These are phyloP conservation scores for Petasospora rhodanensis DNA, from an alignment of 1,139 yeast species.

Conservation along the genomic window DNA sequence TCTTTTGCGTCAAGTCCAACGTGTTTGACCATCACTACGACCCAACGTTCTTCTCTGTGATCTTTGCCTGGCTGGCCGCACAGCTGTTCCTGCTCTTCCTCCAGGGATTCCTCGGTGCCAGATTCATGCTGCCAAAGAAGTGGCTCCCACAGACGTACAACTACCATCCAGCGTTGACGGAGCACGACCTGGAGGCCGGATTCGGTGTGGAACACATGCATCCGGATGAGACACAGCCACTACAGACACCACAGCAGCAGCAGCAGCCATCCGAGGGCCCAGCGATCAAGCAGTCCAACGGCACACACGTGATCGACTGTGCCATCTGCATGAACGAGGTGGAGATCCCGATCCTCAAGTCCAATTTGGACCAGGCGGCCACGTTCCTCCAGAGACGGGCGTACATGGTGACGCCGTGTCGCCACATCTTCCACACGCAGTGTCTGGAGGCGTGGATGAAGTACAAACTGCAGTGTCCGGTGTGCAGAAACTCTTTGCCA, in stretches of 20 bases:
- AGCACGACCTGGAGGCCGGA: conserved; percentile 61
- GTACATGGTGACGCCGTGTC: conserved; percentile 91
- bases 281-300: conserved; percentile 23
- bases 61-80: conserved; percentile 46
- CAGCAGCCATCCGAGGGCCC: conserved; percentile 17
- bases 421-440: conserved; percentile 81
- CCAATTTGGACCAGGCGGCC: conserved; percentile 28
- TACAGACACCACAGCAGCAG: conserved; percentile 5
- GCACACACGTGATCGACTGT: conserved; percentile 53
- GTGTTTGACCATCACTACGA: conserved; percentile 56
- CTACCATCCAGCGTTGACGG: conserved; percentile 64
- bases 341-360: conserved; percentile 50
- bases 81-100: conserved; percentile 52
- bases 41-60: conserved; percentile 37
- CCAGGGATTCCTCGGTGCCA: conserved; percentile 68
- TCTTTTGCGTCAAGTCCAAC: conserved; percentile 42
- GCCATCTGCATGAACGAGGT: conserved; percentile 86
- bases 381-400: conserved; percentile 34
- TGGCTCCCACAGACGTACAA: conserved; percentile 77
- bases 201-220: conserved; percentile 32
- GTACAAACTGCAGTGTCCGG: conserved; percentile 89
- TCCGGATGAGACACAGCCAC: conserved; percentile 16
- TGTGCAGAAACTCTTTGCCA: conserved; percentile 81
- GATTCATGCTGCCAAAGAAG: conserved; percentile 77
- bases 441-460: conserved; percentile 94